phyloP scores from a whole-genome alignment of 2,329 filamentous ascomycete species.

The Colletotrichum godetiae region DNA sequence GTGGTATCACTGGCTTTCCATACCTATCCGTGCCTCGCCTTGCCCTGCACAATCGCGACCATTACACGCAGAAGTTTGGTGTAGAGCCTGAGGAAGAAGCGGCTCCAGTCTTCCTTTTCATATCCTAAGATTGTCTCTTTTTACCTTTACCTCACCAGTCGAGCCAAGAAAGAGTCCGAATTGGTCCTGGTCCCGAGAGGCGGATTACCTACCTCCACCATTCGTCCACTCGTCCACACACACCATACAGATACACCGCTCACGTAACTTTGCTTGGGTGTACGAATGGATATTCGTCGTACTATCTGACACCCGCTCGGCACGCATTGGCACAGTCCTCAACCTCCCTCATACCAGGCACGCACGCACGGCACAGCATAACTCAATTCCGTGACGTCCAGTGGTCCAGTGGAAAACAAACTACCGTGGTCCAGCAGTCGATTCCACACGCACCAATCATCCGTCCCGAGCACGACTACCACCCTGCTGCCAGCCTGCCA shows the following conservation, averaged over 20 bases:
- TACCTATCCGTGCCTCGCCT: neutral
- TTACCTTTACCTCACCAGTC: neutral
- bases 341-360: neutral
- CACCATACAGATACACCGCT: neutral
- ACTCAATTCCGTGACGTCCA: neutral
- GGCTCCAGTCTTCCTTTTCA: neutral
- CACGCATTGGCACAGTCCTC: neutral
- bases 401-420: neutral
- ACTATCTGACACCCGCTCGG: neutral
- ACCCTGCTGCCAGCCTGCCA: conserved; percentile 5
- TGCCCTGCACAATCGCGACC: conserved; percentile 16
- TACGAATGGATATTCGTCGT: neutral
- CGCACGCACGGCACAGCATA: neutral
- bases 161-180: neutral
- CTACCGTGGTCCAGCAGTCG: neutral
- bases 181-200: neutral
- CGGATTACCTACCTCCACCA: neutral
- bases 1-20: conserved; percentile 2
- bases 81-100: neutral
- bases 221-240: neutral
- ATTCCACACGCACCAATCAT: conserved; percentile 23
- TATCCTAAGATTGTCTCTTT: neutral
- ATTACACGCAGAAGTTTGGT: conserved; percentile 4
- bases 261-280: neutral
- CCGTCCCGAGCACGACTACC: conserved; percentile 21